Conservation (phyloP, 129 eudicot species). For the Lactuca sativa region DNA sequence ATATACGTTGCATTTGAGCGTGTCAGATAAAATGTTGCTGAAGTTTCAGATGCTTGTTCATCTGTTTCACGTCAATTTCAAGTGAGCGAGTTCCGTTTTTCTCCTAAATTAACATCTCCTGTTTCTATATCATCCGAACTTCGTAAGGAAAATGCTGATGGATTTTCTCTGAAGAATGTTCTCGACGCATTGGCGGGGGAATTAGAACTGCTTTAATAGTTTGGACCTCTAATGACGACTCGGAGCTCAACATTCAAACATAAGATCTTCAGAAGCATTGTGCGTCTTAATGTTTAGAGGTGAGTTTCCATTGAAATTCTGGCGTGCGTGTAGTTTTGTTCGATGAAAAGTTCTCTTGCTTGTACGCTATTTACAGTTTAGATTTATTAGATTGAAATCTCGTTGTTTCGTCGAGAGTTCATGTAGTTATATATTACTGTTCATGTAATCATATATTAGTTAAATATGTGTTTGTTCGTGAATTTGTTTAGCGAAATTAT, state of each 20-base stretch:
- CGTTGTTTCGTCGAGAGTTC: neutral
- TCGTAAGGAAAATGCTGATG: conserved; percentile 4
- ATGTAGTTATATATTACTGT: neutral
- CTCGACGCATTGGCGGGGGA: conserved; percentile 3
- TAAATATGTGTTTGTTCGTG: neutral
- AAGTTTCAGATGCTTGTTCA: neutral
- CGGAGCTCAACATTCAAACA: conserved; percentile 3
- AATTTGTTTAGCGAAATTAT: neutral
- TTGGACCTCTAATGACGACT: conserved; percentile 4
- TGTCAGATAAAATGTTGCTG: conserved; percentile 8
- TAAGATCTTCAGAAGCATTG: conserved; percentile 8
- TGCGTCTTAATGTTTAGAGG: conserved; percentile 7
- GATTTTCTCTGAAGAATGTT: conserved; percentile 12
- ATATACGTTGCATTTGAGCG: neutral
- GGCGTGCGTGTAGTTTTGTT: neutral
- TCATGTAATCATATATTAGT: neutral
- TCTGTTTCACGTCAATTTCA: conserved; percentile 11
- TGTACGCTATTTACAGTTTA: neutral
- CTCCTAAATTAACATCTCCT: conserved; percentile 24
- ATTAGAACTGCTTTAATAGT: neutral
- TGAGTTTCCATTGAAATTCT: conserved; percentile 8
- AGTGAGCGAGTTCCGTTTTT: neutral
- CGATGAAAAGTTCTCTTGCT: conserved; percentile 1
- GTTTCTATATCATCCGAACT: conserved; percentile 6
- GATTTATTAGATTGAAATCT: neutral